Evolutionary conservation across 2,329 filamentous ascomycete genomes (phyloP).

Genomic region (Colletotrichum costaricense): DNA sequence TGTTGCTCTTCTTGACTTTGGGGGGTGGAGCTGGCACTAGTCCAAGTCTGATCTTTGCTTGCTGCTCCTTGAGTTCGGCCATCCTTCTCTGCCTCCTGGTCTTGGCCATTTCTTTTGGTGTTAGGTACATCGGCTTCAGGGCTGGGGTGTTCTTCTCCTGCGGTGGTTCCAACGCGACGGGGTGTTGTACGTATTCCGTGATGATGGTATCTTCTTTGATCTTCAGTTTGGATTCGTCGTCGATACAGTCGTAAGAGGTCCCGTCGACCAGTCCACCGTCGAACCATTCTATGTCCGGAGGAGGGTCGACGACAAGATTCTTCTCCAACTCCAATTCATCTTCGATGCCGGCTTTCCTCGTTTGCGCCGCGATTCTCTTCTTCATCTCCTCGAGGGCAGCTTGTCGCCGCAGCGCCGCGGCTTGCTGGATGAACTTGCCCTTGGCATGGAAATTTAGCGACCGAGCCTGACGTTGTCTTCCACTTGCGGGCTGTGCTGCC

Average conservation of each 20-base stretch:
- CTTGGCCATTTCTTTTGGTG: constrained; percentile 90
- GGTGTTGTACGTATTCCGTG: constrained; percentile 92
- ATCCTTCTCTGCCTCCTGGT: constrained; percentile 88
- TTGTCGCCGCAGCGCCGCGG: constrained; percentile 87
- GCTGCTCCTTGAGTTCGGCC: constrained; percentile 93
- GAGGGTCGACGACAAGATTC: constrained; percentile 84
- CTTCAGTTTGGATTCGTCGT: constrained; percentile 74
- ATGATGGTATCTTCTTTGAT: constrained; percentile 87
- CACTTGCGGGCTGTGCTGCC: constrained; percentile 66
- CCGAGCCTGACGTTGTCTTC: constrained; percentile 75
- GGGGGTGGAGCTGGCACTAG: constrained; percentile 90
- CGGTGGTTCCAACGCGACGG: constrained; percentile 88
- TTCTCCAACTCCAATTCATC: constrained; percentile 91
- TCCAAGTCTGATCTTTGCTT: constrained; percentile 94
- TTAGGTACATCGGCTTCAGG: constrained; percentile 92
- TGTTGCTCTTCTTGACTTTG: constrained; percentile 96
- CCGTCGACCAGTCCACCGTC: constrained; percentile 88
- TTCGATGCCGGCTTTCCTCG: constrained; percentile 91
- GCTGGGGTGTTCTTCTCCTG: constrained; percentile 85
- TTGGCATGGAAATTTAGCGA: constrained; percentile 92
- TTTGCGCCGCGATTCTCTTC: constrained; percentile 87
- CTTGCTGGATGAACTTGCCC: constrained; percentile 97
- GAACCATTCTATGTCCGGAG: constrained; percentile 97
- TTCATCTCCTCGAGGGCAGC: constrained; percentile 94
- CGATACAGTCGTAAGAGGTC: constrained; percentile 75